Evolutionary conservation across 202 grass and related monocot genomes (phyloP), one percentile per base, ranked within the genome.

Genomic region (Panicum virgatum): DNA sequence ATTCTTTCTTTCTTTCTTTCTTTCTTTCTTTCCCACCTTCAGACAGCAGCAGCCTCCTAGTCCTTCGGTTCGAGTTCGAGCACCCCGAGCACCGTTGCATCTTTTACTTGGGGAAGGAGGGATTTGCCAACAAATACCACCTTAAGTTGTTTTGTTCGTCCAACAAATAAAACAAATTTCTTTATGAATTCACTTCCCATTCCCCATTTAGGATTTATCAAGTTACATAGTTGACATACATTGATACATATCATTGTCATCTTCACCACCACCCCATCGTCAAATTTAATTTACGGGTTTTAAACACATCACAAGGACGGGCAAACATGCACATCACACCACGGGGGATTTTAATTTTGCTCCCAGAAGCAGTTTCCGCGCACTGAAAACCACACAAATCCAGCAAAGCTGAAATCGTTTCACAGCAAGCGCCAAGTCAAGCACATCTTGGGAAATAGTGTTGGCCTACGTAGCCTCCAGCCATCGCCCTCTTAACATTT

Each of bases 401-500:
- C 7, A 68, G 50, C 43, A 68, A 58, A 22, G 60, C 29, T 66
- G 69, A 62, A 12, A 76, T 27, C 6, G 45, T 40, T 87, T 38
- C 4, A 20, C 59, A 73, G 8, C 40, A 34, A 67, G 7, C 59
- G 22, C 69, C 38, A 94, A 36, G 65, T 89, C 77, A 95, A 47
- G 78, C 78, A 26, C 88, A 95, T 71, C 92, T 91, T 19, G 90
- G 60, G 76, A 92, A 95, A 80, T 92, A 90, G 82, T 83, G 82
- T 58, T 90, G 82, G 71, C 92, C 92, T 30, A 94, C 87, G 18
- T 94, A 90, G 38, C 92, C 92, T 81, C 92, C 92, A 30, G 85
- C 78, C 87, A 94, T 92, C 18, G 92, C 92, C 78, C 92, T 87
- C 72, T 45, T 92, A 29, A 92, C 92, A 83, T 90, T 94, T 46